Base-by-base conservation (phyloP, 305 asterid species). In the Euphrasia arctica region DNA sequence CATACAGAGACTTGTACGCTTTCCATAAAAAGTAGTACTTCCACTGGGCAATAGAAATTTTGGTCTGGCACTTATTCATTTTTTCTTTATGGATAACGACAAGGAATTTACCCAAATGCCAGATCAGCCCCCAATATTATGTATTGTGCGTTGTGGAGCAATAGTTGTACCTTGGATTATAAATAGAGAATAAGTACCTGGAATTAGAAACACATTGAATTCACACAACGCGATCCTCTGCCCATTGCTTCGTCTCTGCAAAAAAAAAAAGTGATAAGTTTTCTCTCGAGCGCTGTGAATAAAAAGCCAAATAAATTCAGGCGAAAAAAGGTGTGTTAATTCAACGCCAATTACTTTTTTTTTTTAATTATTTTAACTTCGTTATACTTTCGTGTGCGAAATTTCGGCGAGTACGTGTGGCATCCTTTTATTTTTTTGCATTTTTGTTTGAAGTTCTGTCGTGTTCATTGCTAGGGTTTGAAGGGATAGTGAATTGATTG, bases 261-360 rank as follows among this genome's bases (percentile, higher is more conserved):
- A 25, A 47, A 41, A 32, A 49, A 59, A 48, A 10, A 48, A 11
- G 27, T 25, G 27, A 25, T 2, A 48, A 48, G 9, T 59, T 62
- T 64, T 18, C 70, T 55, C 65, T 58, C 58, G 54, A 28, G 32
- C 10, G 58, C 66, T 9, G 34, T 31, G 57, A 12, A 5, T 54
- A 70, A 25, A 0, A 65, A 60, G 49, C 65, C 60, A 42, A 67
- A 63, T 9, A 54, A 45, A 71, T 71, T 60, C 61, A 72, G 80
- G 74, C 68, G 72, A 54, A 64, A 3, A 50, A 59, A 54, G 22
- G 15, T 56, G 29, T 25, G 5, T 9, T 50, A 25, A 55, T 47
- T 70, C 54, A 42, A 39, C 39, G 15, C 34, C 55, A 31, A 45
- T 36, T 7, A 36, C 60, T 64, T 1, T 13, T 56, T 48, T 25